phyloP scores from a whole-genome alignment of 345 rosid genomes.

The Gossypium anomalum region DNA sequence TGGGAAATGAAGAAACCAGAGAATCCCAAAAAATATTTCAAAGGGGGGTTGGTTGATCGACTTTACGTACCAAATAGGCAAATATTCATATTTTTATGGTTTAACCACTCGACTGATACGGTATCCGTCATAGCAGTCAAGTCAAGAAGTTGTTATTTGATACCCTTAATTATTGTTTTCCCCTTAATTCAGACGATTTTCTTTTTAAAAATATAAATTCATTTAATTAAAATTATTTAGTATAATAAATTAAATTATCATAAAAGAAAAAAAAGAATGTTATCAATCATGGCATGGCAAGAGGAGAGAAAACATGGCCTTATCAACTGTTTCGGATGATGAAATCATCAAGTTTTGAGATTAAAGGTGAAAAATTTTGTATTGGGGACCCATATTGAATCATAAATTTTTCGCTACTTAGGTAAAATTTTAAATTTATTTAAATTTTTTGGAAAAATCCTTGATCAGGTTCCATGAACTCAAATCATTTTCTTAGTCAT shows the following conservation, averaged over 20 bases:
- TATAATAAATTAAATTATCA: neutral
- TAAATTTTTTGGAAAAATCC: no score
- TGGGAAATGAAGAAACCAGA: neutral
- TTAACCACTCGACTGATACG: neutral
- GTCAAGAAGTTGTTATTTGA: constrained; percentile 13
- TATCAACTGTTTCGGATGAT: no score
- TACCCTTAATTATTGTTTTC: constrained; percentile 16
- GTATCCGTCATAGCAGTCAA: neutral
- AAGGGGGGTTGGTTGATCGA: constrained; percentile 5
- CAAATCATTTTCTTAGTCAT: neutral
- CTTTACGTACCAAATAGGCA: neutral
- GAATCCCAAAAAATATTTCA: neutral
- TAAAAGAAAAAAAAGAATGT: no score
- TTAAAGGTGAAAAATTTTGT: no score
- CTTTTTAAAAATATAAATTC: no score
- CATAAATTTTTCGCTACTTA: no score
- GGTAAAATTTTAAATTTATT: no score
- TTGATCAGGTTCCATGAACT: neutral
- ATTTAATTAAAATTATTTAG: neutral
- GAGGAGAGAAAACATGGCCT: no score
- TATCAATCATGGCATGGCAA: no score
- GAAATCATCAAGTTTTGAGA: no score
- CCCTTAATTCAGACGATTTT: neutral
- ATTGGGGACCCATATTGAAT: no score
- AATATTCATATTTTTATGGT: neutral